Percentiles rank a stretch among this genome's conserved stretches.
These are phyloP conservation scores for Mycosarcoma maydis DNA, from an alignment of 1,284 basidiomycete genomes.

Conservation along the genomic window DNA sequence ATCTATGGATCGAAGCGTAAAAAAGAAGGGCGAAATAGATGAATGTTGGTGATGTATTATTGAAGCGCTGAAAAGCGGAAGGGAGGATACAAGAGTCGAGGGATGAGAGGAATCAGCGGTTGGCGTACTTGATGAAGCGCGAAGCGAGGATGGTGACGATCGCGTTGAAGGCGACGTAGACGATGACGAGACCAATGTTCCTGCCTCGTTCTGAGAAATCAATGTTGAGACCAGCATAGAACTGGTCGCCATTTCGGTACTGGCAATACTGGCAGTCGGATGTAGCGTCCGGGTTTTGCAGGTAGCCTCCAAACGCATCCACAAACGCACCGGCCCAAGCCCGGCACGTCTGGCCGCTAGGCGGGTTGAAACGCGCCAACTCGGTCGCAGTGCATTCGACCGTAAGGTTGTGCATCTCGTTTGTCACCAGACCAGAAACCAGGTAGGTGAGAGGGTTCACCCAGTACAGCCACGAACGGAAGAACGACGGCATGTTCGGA, in stretches of 20 bases:
- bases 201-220: slow-evolving; percentile 67
- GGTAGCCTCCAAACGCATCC: slow-evolving; percentile 78
- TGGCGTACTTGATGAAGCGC: slow-evolving; percentile 46
- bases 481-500: slow-evolving; percentile 28
- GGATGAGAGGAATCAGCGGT: slow-evolving; percentile 32
- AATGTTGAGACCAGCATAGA: slow-evolving; percentile 77
- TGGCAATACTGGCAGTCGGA: slow-evolving; percentile 77
- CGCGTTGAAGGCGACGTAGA: slow-evolving; percentile 39
- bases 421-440: slow-evolving; percentile 73
- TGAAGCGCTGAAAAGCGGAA: too few relatives aligned
- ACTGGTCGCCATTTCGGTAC: slow-evolving; percentile 76
- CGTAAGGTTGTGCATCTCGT: slow-evolving; percentile 78
- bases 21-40: too few relatives aligned
- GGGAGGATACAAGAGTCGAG: too few relatives aligned
- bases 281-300: slow-evolving; percentile 77
- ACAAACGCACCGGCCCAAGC: slow-evolving; percentile 67
- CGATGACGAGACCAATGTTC: slow-evolving; percentile 39
- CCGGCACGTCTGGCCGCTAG: slow-evolving; percentile 77
- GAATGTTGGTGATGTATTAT: too few relatives aligned
- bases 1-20: too few relatives aligned
- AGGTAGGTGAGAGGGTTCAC: slow-evolving; percentile 32
- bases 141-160: slow-evolving; percentile 26
- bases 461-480: slow-evolving; percentile 18
- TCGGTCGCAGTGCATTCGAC: slow-evolving; percentile 77
- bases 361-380: slow-evolving; percentile 74